Conservation (phyloP, 169 alveolate genomes). For the Cryptosporidium bovis region DNA sequence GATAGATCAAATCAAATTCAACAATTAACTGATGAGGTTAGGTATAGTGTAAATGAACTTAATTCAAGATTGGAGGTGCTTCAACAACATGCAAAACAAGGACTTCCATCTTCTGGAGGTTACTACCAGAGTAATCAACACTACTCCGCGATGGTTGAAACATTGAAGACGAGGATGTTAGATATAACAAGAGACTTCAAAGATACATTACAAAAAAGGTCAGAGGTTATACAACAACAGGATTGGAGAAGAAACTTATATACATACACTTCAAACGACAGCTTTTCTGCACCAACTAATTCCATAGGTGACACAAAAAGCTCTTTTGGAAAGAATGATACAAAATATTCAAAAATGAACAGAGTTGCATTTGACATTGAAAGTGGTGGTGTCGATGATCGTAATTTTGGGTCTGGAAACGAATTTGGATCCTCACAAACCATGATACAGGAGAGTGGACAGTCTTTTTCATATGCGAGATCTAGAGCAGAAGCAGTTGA, state of each 20-base stretch:
- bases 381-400: constrained; percentile 32
- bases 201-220: constrained; percentile 72
- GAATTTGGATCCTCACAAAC: constrained; percentile 39
- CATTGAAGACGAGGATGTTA: constrained; percentile 74
- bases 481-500: constrained; percentile 79
- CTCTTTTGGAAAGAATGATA: constrained; percentile 5
- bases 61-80: constrained; percentile 73
- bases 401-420: not conserved
- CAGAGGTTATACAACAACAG: constrained; percentile 76
- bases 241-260: constrained; percentile 73
- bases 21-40: constrained; percentile 79
- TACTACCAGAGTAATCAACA: constrained; percentile 75
- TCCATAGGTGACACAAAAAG: not conserved
- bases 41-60: constrained; percentile 77
- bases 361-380: constrained; percentile 71
- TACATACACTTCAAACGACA: constrained; percentile 52
- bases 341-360: constrained; percentile 43
- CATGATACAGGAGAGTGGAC: constrained; percentile 43
- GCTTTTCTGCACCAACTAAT: not conserved
- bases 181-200: constrained; percentile 78
- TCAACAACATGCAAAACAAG: constrained; percentile 69
- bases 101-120: constrained; percentile 60
- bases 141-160: constrained; percentile 58
- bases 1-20: constrained; percentile 78
- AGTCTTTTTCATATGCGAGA: constrained; percentile 63